phyloP scores from a whole-genome alignment of 768 basidiomycete species.

The Psilocybe cubensis region DNA sequence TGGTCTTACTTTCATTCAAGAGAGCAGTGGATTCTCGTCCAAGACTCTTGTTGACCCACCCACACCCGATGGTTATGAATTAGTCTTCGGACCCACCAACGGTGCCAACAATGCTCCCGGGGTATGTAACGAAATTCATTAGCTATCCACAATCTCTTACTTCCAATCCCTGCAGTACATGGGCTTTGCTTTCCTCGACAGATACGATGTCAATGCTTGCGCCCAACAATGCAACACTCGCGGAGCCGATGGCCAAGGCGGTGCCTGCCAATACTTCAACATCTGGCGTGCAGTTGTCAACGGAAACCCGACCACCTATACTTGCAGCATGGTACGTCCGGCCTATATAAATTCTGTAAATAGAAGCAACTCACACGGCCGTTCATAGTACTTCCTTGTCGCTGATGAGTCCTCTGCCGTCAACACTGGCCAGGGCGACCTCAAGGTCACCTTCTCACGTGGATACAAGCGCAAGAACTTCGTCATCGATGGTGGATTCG shows the following conservation, averaged over 20 bases:
- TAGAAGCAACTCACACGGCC: background rate
- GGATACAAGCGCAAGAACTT: conserved; percentile 46
- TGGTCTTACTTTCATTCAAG: conserved; percentile 44
- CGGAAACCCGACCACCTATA: conserved; percentile 50
- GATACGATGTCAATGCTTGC: conserved; percentile 50
- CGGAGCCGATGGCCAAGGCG: conserved; percentile 42
- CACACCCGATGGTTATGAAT: conserved; percentile 46
- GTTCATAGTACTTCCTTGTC: conserved; percentile 43
- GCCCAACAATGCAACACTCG: conserved; percentile 47
- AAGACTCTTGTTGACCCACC: conserved; percentile 41
- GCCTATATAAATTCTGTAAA: background rate
- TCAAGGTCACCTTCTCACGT: conserved; percentile 49
- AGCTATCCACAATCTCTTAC: background rate
- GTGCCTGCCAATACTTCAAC: conserved; percentile 54
- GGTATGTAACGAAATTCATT: conserved; percentile 27
- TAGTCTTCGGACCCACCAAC: conserved; percentile 46
- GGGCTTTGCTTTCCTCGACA: conserved; percentile 52
- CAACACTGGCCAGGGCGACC: conserved; percentile 49
- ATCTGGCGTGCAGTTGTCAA: conserved; percentile 55
- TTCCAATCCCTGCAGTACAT: conserved; percentile 40
- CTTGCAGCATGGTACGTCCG: conserved; percentile 48
- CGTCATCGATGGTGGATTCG: conserved; percentile 47
- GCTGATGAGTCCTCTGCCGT: conserved; percentile 47
- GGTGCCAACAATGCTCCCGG: conserved; percentile 52
- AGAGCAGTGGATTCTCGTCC: conserved; percentile 44